Conservation (phyloP, 1,139 yeast genomes). For the Scheffersomyces quercinus region DNA sequence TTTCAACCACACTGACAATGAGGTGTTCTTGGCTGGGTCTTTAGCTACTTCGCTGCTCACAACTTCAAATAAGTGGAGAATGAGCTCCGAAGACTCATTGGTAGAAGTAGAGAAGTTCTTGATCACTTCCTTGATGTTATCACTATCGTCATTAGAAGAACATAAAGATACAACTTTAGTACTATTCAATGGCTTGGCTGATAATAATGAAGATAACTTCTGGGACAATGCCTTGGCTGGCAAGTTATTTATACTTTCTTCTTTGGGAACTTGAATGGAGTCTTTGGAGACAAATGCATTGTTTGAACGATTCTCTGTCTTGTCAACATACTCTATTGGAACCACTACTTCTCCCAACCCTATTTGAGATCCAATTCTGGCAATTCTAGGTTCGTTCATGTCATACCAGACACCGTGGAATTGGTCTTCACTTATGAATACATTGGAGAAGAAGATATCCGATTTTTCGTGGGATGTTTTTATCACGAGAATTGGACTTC, state of each 20-base stretch:
- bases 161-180: constrained; percentile 29
- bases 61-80: constrained; percentile 32
- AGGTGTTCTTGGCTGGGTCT: constrained; percentile 32
- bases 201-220: constrained; percentile 18
- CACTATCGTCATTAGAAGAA: constrained; percentile 33
- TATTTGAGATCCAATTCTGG: constrained; percentile 19
- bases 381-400: constrained; percentile 28
- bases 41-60: constrained; percentile 35
- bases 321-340: constrained; percentile 16
- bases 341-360: constrained; percentile 17
- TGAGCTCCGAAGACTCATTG: constrained; percentile 13
- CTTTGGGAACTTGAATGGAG: constrained; percentile 13
- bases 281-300: constrained; percentile 4
- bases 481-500: constrained; percentile 10
- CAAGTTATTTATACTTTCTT: constrained; percentile 17
- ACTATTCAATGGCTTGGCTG: constrained; percentile 3
- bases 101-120: constrained; percentile 20
- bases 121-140: constrained; percentile 36
- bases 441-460: constrained; percentile 12
- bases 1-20: constrained; percentile 49
- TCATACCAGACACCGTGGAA: constrained; percentile 38
- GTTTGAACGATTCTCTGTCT: constrained; percentile 1
- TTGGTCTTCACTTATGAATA: constrained; percentile 9
- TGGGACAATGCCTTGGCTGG: constrained; percentile 25
- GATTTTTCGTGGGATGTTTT: constrained; percentile 6